Evolutionary conservation across 1,284 basidiomycete species (phyloP).

Genomic region (Ustilago loliicola): DNA sequence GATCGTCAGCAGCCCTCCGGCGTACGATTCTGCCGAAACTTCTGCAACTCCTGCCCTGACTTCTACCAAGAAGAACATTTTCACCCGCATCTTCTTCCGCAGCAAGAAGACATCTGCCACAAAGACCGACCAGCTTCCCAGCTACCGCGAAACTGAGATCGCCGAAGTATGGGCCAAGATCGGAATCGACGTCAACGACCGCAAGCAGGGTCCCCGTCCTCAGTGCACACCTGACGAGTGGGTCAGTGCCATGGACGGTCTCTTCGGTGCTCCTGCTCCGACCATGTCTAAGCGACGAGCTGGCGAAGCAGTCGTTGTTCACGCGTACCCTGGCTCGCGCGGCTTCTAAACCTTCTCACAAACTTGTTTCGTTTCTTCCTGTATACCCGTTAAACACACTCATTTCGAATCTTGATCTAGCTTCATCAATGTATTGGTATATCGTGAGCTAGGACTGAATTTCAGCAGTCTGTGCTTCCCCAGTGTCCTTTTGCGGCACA

Average conservation of each 20-base stretch:
- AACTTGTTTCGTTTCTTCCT: neutral
- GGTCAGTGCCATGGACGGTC: conserved; percentile 32
- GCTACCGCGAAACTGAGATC: conserved; percentile 46
- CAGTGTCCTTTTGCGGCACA: conserved; percentile 25
- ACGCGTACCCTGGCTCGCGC: conserved; percentile 2
- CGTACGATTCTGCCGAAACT: conserved; percentile 18
- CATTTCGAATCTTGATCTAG: neutral
- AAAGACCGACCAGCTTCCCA: conserved; percentile 16
- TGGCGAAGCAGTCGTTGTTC: conserved; percentile 1
- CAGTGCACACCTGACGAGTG: conserved; percentile 46
- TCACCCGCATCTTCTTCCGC: conserved; percentile 39
- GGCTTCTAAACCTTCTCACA: neutral
- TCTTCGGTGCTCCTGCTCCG: conserved; percentile 29
- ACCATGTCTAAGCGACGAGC: conserved; percentile 1
- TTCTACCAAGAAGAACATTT: conserved; percentile 19
- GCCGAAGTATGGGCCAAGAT: conserved; percentile 38
- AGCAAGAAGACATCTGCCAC: conserved; percentile 11
- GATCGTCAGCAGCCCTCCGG: conserved; percentile 14
- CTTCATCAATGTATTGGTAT: neutral
- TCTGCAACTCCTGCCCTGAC: neutral
- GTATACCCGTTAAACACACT: conserved; percentile 12
- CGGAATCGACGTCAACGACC: conserved; percentile 48
- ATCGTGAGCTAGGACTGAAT: neutral
- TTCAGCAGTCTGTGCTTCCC: conserved; percentile 16
- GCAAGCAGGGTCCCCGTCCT: conserved; percentile 41